phyloP scores from a whole-genome alignment of 441 rosid species.

The Pelargonium cotyledonis region DNA sequence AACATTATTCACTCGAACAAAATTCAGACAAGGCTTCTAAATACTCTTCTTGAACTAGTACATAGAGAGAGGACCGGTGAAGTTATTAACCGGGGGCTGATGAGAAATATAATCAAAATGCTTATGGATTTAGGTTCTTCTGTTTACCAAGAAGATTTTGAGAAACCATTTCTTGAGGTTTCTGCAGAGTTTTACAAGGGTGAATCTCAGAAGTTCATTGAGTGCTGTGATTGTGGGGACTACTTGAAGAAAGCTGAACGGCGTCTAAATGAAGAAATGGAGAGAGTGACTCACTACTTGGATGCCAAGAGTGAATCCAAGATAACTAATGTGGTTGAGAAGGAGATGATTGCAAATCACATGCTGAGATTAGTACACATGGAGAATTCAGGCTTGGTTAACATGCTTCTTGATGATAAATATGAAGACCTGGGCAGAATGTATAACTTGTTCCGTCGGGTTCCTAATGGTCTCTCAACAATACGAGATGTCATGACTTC shows the following conservation, averaged over 20 bases:
- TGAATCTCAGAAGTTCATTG: slow-evolving; percentile 87
- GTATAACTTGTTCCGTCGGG: slow-evolving; percentile 83
- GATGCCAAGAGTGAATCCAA: slow-evolving; percentile 77
- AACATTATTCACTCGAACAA: slow-evolving; percentile 62
- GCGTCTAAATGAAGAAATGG: slow-evolving; percentile 82
- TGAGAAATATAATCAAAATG: slow-evolving; percentile 86
- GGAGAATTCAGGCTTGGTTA: slow-evolving; percentile 91
- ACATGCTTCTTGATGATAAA: slow-evolving; percentile 88
- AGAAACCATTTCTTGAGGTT: slow-evolving; percentile 81
- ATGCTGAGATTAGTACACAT: slow-evolving; percentile 89
- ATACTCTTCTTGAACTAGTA: slow-evolving; percentile 79
- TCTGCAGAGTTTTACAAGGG: slow-evolving; percentile 84
- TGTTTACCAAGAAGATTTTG: slow-evolving; percentile 91
- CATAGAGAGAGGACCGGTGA: slow-evolving; percentile 77
- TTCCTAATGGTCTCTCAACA: slow-evolving; percentile 66
- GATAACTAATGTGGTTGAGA: slow-evolving; percentile 90
- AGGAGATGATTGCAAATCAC: slow-evolving; percentile 94
- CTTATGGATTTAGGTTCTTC: slow-evolving; percentile 81
- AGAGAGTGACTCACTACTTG: slow-evolving; percentile 83
- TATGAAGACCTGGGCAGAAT: slow-evolving; percentile 83
- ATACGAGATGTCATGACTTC: slow-evolving; percentile 84
- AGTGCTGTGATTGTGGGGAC: slow-evolving; percentile 86
- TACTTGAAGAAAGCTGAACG: slow-evolving; percentile 84
- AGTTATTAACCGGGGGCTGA: slow-evolving; percentile 78
- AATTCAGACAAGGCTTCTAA: slow-evolving; percentile 64